Base-by-base conservation (phyloP, 129 eudicot genomes). In the Flaveria robusta region DNA sequence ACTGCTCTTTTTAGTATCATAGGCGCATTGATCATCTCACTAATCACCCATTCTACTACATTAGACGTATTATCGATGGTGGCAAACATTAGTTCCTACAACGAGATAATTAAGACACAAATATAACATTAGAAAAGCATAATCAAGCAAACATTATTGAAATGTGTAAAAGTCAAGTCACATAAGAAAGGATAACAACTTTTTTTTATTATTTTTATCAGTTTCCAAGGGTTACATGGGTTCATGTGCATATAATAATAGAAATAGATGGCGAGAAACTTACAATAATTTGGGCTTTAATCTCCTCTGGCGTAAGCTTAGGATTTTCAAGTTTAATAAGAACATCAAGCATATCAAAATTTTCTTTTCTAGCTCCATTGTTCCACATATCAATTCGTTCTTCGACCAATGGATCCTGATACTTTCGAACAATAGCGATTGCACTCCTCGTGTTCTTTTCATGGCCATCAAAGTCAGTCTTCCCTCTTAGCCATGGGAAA, bases 401-500 rank as follows among this genome's bases (percentile, higher is more conserved):
- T 51, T 65, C 52, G 9, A 80, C 46, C 14, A 42, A 34, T 2
- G 71, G 77, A 74, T 81, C 72, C 1, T 81, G 81, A 60, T 74
- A 81, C 70, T 75, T 74, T 1, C 62, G 19, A 9, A 81, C 68
- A 13, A 13, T 37, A 12, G n/a, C 47, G 10, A 42, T 39, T 2
- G 81, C 77, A 37, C 19, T 20, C 52, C 62, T 51, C 15, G 46
- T 1, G 2, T 27, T 68, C 68, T 68, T 75, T 70, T 58, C 76
- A 58, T 81, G 84, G 10, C 77, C 81, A 22, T 75, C 77, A 46
- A 81, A 67, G 52, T 81, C 81, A 41, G 31, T n/a, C 67, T 67
- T 68, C 46, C 68, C n/a, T 77, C 81, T 67, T 41, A 74, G 59
- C 76, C 67, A 55, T 19, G 81, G 62, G 15, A 68, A 12, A 70